A percentile compares a stretch with the other conserved stretches of the same genome.
Conservation (phyloP, 2,329 filamentous ascomycete species). For the Aspergillus uvarum region DNA sequence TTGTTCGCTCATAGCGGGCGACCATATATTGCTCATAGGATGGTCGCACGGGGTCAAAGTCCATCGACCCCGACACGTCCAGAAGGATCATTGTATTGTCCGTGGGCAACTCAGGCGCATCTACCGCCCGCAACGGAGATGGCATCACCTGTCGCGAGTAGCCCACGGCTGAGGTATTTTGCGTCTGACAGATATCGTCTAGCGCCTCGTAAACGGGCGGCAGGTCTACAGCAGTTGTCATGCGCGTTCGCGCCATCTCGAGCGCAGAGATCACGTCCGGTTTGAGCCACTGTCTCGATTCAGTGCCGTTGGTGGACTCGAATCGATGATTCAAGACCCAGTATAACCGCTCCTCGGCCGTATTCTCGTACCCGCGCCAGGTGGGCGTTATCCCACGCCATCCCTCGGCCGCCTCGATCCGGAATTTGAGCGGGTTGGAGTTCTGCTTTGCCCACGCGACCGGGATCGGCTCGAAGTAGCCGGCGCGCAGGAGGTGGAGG, state of each 20-base stretch:
- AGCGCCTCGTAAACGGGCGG: conserved; percentile 1
- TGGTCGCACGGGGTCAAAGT: neutral
- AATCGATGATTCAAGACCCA: conserved; percentile 7
- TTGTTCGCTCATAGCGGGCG: neutral
- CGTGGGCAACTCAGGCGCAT: neutral
- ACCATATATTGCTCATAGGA: conserved; percentile 1
- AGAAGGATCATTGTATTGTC: conserved; percentile 8
- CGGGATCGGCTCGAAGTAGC: conserved; percentile 8
- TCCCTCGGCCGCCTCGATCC: neutral
- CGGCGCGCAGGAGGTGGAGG: conserved; percentile 6
- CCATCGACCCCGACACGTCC: conserved; percentile 9
- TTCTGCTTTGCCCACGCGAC: neutral
- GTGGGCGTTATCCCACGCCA: conserved; percentile 6
- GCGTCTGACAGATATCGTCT: conserved; percentile 1
- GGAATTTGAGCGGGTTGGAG: conserved; percentile 9
- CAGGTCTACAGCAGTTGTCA: conserved; percentile 5
- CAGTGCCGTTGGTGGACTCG: neutral
- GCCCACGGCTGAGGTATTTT: neutral
- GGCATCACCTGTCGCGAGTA: conserved; percentile 9
- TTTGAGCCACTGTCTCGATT: neutral
- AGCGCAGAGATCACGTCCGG: conserved; percentile 2
- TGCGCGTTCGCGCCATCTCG: conserved; percentile 1
- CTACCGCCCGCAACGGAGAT: neutral
- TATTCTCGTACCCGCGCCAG: conserved; percentile 7
- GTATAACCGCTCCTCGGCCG: conserved; percentile 7